phyloP scores from a whole-genome alignment of 768 basidiomycete genomes.

The Suillus bovinus region DNA sequence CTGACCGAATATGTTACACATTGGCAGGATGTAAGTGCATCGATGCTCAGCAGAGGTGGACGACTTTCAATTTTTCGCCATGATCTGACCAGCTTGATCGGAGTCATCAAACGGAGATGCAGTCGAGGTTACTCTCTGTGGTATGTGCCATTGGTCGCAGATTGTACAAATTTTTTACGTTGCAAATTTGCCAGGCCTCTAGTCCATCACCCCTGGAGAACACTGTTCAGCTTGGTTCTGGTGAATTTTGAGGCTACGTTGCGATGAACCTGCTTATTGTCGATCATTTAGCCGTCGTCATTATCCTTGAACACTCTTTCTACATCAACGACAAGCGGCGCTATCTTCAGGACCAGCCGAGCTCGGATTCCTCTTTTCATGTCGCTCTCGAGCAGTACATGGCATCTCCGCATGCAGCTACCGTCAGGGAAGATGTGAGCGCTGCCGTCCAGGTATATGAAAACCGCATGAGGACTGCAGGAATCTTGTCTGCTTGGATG shows the following conservation, averaged over 20 bases:
- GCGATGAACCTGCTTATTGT: background rate
- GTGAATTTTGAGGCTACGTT: background rate
- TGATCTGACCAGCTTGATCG: background rate
- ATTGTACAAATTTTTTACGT: background rate
- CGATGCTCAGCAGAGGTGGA: background rate
- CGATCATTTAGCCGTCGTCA: background rate
- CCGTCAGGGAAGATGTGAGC: background rate
- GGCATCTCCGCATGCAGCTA: background rate
- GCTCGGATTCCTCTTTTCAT: background rate
- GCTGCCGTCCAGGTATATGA: background rate
- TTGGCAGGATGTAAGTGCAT: background rate
- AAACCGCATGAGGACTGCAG: background rate
- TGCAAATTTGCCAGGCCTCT: background rate
- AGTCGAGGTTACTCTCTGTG: background rate
- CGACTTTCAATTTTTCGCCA: background rate
- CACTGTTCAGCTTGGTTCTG: background rate
- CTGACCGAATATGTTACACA: background rate
- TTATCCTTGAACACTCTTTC: background rate
- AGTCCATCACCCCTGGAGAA: background rate
- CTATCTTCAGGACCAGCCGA: background rate
- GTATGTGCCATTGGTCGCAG: background rate
- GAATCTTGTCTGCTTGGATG: no score
- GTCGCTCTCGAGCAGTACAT: background rate
- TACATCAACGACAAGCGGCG: background rate
- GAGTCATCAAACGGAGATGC: background rate